These are phyloP conservation scores for Papiliotrema terrestris DNA, from an alignment of 1,284 basidiomycete genomes.

Conservation along the genomic window DNA sequence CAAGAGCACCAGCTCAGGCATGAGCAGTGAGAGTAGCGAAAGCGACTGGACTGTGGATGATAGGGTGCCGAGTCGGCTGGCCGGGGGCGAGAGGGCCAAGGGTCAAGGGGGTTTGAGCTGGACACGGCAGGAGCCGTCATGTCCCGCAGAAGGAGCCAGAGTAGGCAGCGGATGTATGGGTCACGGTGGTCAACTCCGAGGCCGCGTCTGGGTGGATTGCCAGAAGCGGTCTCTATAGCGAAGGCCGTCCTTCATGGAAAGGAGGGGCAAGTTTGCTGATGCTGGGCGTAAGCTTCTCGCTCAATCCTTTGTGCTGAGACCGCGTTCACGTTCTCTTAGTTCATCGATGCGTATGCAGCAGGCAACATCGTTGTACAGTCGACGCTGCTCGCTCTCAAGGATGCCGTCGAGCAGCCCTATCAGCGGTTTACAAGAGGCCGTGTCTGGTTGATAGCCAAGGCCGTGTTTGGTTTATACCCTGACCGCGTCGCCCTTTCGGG, in stretches of 20 bases:
- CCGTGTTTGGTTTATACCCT: not conserved
- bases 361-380: too few relatives aligned
- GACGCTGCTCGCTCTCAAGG: too few relatives aligned
- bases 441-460: not conserved
- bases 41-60: conserved; percentile 1
- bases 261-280: too few relatives aligned
- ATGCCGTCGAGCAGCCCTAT: too few relatives aligned
- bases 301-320: too few relatives aligned
- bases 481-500: not conserved
- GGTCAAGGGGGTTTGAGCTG: conserved; percentile 5
- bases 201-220: too few relatives aligned
- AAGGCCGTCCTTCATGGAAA: not conserved
- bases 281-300: too few relatives aligned
- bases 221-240: not conserved
- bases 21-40: not conserved
- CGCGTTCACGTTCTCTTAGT: too few relatives aligned
- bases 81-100: conserved; percentile 14
- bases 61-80: conserved; percentile 6
- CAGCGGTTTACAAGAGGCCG: too few relatives aligned
- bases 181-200: not conserved
- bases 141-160: not conserved
- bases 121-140: not conserved
- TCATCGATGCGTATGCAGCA: too few relatives aligned
- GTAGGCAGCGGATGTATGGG: not conserved
- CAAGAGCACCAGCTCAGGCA: conserved; percentile 3